These are phyloP conservation scores for Dimargaris verticillata DNA, from an alignment of 192 early-diverging fungal species.

Conservation along the genomic window DNA sequence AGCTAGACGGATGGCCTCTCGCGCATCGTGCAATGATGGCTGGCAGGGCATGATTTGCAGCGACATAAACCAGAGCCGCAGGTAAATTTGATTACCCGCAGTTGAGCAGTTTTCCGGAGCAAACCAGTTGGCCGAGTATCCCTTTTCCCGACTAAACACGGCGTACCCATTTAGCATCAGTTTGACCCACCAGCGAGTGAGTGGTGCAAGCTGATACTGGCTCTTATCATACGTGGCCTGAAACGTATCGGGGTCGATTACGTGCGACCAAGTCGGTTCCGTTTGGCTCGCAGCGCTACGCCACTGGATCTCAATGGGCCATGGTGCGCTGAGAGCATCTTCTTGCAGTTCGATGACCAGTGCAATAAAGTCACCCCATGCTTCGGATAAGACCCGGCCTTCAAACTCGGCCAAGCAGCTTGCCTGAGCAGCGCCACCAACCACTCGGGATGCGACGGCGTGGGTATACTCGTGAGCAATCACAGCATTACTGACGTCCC, in stretches of 20 bases:
- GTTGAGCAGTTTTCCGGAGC: too few species aligned
- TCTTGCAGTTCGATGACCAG: not conserved
- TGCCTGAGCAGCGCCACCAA: constrained; percentile 28
- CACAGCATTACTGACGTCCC: not conserved
- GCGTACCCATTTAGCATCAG: constrained; percentile 1
- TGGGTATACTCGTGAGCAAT: constrained; percentile 27
- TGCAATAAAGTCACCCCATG: constrained; percentile 24
- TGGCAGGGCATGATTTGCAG: constrained; percentile 11
- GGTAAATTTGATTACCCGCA: not conserved
- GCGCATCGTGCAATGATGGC: not conserved
- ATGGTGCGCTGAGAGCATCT: not conserved
- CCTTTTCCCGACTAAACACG: not conserved
- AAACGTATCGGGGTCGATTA: not conserved
- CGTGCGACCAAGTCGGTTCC: not conserved
- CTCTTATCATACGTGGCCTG: not conserved
- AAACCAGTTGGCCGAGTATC: not conserved
- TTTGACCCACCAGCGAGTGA: constrained; percentile 6
- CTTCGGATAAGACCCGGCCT: constrained; percentile 28
- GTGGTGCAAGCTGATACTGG: not conserved
- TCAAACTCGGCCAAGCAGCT: constrained; percentile 24
- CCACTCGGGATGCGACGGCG: constrained; percentile 31
- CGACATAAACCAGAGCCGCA: constrained; percentile 1
- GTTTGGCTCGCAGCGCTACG: not conserved
- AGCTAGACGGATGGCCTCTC: not conserved
- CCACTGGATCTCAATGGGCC: too few species aligned